Evolutionary conservation across 2,329 filamentous ascomycete genomes (phyloP), one percentile per base, ranked within the genome.

Genomic region (Stemphylium lycopersici): DNA sequence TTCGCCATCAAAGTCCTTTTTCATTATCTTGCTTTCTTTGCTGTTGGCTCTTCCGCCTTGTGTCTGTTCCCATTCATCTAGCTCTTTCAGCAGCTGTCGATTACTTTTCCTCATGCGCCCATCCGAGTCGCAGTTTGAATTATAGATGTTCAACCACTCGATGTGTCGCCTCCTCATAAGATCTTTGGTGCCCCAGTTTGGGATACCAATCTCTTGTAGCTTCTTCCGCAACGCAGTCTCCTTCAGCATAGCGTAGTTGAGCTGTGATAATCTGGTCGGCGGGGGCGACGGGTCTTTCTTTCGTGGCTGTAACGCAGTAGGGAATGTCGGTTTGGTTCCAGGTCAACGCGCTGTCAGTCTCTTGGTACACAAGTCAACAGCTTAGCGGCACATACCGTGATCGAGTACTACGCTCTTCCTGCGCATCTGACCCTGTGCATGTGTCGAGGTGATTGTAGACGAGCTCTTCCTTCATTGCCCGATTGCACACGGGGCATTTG

Each of bases 91-190:
- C 4, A 99, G 75, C 52, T 95, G 88, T 6, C 77, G 69, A 59
- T 90, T 91, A 10, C 81, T 80, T 70, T 89, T 90, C 5, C 67
- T 58, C 15, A 64, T 58, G 0, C 91, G 91, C 1, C 80, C 79
- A 32, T 84, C 84, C 2, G 93, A 89, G 74, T 99, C 95, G 76
- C 92, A 96, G 71, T 99, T 99, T 10, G 96, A 90, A 73, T 99
- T 99, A 89, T 91, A 97, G 15, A 99, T 78, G 33, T 95, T 97
- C 46, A 95, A 83, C 93, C 93, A 99, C 75, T 99, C 95, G 20
- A 85, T 90, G 68, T 98, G 93, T 15, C 96, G 85, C 61, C 83
- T 84, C 71, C 93, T 89, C 48, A 98, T 80, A 1, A 93, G 80
- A 40, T 82, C 78, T 40, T 88, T 88, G 0, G 82, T 76, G 0